These are phyloP conservation scores for Rehmannia glutinosa DNA, from an alignment of 257 asterid species.

Conservation along the genomic window DNA sequence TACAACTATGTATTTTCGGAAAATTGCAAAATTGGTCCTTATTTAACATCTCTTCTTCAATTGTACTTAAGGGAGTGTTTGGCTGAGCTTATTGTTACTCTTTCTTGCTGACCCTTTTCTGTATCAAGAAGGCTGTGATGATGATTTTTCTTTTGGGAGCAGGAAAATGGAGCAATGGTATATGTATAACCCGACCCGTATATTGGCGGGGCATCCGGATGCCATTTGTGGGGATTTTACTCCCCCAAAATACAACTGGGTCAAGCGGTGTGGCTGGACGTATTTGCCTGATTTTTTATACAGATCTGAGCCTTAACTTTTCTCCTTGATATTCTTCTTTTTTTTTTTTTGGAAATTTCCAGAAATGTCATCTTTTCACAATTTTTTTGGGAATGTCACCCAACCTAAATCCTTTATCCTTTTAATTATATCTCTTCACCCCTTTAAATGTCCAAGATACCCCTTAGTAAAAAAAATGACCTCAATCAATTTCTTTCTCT, in stretches of 20 bases:
- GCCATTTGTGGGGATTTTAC: neutral
- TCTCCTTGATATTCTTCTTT: too few species aligned
- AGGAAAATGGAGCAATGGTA: neutral
- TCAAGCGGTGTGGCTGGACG: neutral
- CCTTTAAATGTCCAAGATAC: too few species aligned
- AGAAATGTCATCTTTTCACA: too few species aligned
- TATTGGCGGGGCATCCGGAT: conserved; percentile 26
- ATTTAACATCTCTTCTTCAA: neutral
- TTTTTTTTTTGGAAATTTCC: too few species aligned
- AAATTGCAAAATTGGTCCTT: too few species aligned
- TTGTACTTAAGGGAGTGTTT: neutral
- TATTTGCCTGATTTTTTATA: neutral
- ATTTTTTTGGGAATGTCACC: too few species aligned
- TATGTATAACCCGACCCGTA: neutral
- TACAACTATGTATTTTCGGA: neutral
- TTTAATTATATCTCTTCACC: too few species aligned
- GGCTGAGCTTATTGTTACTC: neutral
- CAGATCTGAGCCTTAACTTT: conserved; percentile 20
- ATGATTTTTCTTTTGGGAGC: neutral
- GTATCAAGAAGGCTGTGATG: conserved; percentile 1
- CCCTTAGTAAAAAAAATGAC: too few species aligned
- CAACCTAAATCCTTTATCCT: too few species aligned
- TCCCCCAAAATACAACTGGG: neutral
- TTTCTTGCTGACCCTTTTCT: neutral
- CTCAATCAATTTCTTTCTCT: too few species aligned